A percentile compares a stretch with the other conserved stretches of the same genome.
These are phyloP conservation scores for Calonectria pteridis DNA, from an alignment of 2,329 filamentous ascomycete genomes.

Conservation along the genomic window DNA sequence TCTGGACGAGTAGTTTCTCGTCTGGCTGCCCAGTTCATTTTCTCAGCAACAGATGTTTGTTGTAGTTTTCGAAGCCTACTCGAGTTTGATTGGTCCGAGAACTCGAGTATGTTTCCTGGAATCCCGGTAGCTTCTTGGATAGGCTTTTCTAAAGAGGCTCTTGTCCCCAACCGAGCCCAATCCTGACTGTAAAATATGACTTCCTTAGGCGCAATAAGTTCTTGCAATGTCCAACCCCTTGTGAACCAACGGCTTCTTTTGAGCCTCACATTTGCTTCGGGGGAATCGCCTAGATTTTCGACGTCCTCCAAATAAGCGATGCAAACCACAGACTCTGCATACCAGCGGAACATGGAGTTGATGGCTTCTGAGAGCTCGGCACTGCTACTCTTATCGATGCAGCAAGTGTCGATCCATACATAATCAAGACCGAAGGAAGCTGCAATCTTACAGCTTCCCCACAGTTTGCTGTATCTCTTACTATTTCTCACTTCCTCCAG, in stretches of 20 bases:
- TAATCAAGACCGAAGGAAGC: constrained; percentile 34
- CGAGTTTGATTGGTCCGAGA: constrained; percentile 24
- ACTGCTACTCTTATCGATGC: constrained; percentile 49
- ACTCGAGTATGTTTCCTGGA: constrained; percentile 32
- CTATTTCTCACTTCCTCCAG: neutral
- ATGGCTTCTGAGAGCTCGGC: constrained; percentile 49
- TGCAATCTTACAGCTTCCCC: constrained; percentile 37
- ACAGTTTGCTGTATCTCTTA: constrained; percentile 36
- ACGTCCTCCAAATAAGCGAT: constrained; percentile 45
- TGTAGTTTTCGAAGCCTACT: constrained; percentile 17
- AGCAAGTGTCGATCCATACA: constrained; percentile 50
- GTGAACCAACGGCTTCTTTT: constrained; percentile 41
- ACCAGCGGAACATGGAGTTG: constrained; percentile 52
- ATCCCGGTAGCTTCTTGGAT: constrained; percentile 38
- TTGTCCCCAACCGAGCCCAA: constrained; percentile 37
- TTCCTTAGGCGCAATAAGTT: constrained; percentile 45
- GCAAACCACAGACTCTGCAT: constrained; percentile 43
- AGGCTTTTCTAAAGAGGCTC: constrained; percentile 33
- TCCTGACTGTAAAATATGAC: constrained; percentile 41
- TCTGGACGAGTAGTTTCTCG: constrained; percentile 47
- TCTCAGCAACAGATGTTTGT: constrained; percentile 42
- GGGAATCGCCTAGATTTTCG: neutral
- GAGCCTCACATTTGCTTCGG: constrained; percentile 11
- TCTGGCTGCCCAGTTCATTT: constrained; percentile 47
- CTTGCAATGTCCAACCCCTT: constrained; percentile 48